Evolutionary conservation across 2,329 filamentous ascomycete genomes (phyloP), one percentile per base, ranked within the genome.

Genomic region (Rhinocladiella mackenziei): DNA sequence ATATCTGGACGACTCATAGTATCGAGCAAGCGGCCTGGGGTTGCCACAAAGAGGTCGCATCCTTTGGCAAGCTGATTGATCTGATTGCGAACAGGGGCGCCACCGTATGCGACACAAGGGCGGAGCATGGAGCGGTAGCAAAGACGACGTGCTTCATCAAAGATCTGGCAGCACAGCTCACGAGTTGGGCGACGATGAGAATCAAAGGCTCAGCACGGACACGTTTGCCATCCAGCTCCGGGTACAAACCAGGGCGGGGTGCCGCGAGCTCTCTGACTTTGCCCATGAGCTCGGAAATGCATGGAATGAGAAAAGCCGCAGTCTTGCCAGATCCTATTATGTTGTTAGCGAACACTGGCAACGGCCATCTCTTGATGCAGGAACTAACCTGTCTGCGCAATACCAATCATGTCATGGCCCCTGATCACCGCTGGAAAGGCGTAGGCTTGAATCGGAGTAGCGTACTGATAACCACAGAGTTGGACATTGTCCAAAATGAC

Each of bases 51-150:
- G 30, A 98, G 71, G 58, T 98, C 92, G 55, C 91, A 97, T 4
- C 92, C 92, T 63, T 82, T 85, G 48, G 75, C 73, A 1, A 98
- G 75, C 60, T 94, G 83, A 5, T 75, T 69, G 3, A 82, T 72
- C 65, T 96, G 88, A 9, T 83, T 76, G 2, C 66, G 64, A n/a
- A 80, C 60, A 0, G 87, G 86, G 5, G 81, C 81, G 51, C 92
- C 92, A 37, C 92, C 92, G 56, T 97, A 98, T 20, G 84, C 74
- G 31, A 94, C 88, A 56, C 85, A 89, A 17, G 92, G 91, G 29
- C 92, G 88, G 45, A 98, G 75, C 87, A 94, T 95, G 3, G 86
- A 89, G 1, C 92, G 83, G 59, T 98, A 98, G 63, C 89, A 96
- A 36, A 97, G 80, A 57, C 91, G 88, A 51, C 92, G 84, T 18